Conservation (phyloP, 2,329 filamentous ascomycete species). For the Botryotinia convoluta region DNA sequence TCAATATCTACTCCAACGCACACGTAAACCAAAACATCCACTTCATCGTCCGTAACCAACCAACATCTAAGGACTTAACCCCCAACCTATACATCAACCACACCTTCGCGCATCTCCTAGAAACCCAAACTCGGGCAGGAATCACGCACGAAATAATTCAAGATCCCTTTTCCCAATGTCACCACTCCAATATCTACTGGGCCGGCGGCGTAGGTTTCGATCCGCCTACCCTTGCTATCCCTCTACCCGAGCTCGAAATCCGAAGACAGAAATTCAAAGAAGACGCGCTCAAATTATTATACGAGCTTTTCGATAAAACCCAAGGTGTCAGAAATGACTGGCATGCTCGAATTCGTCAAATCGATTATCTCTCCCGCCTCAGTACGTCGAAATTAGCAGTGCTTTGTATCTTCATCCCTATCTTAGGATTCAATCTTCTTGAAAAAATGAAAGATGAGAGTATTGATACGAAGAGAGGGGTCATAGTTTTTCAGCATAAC, state of each 20-base stretch:
- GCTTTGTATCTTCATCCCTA: conserved; percentile 6
- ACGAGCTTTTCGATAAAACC: conserved; percentile 2
- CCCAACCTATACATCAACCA: neutral
- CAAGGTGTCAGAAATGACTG: neutral
- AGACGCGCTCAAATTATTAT: conserved; percentile 4
- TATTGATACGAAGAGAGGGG: neutral
- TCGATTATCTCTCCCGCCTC: neutral
- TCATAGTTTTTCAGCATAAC: conserved; percentile 5
- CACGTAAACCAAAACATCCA: neutral
- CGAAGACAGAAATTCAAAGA: conserved; percentile 3
- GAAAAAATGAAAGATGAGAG: neutral
- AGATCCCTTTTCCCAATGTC: conserved; percentile 11
- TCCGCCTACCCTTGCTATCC: neutral
- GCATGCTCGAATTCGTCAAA: neutral
- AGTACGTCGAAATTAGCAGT: neutral
- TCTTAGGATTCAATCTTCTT: neutral
- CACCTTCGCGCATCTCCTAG: conserved; percentile 2
- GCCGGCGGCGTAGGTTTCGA: neutral
- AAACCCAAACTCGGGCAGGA: neutral
- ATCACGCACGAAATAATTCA: conserved; percentile 1
- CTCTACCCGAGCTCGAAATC: neutral
- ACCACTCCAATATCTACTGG: neutral
- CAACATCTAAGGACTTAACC: neutral
- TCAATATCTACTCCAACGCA: neutral
- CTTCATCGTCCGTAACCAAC: neutral